Evolutionary conservation across 2,329 filamentous ascomycete genomes (phyloP), one percentile per base, ranked within the genome.

Genomic region (Colletotrichum sp.): DNA sequence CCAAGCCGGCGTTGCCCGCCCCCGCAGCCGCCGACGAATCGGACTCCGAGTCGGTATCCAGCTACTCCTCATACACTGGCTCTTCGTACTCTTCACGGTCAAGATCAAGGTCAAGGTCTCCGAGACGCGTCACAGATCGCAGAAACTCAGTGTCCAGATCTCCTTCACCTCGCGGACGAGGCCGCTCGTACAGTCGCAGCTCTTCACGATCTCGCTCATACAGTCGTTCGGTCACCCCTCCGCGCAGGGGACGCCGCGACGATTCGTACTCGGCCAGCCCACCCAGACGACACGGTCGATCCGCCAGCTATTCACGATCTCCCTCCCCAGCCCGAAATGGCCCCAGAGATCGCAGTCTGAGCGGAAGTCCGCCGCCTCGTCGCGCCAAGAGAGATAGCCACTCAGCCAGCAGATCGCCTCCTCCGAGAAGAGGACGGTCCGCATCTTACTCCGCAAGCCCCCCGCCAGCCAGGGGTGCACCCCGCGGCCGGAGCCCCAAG

Each of bases 1-100:
- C 96, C 15, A 97, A 98, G 83, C 96, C 96, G 4, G 90, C 94
- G 2, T 87, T 95, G 28, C 94, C 95, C 8, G 92, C 95, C 2
- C 87, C 95, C 2, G 89, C 92, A 26, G 87, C 85, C 8, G 88
- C 85, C 10, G 88, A 88, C 39, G 89, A 92, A 65, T 93, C 93
- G 1, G 92, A 93, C 76, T 93, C 93, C 1, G 93, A 95, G 62
- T 95, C 93, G 1, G 92, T 93, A 12, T 95, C 93, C 10, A 95
- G 94, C 85, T 96, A 96, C 82, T 95, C 93, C 0, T 95, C 94
- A 24, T 95, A 95, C 81, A 91, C 90, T 1, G 89, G 90, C 60
- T 92, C 91, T 8, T 92, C 90, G 15, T 91, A 91, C 82, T 92
- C 90, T 5, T 89, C 89, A 4, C 84, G 88, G 66, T 89, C 88